A percentile compares a stretch with the other conserved stretches of the same genome.
Conservation (phyloP, 2,329 filamentous ascomycete species). For the Fusarium avenaceum region DNA sequence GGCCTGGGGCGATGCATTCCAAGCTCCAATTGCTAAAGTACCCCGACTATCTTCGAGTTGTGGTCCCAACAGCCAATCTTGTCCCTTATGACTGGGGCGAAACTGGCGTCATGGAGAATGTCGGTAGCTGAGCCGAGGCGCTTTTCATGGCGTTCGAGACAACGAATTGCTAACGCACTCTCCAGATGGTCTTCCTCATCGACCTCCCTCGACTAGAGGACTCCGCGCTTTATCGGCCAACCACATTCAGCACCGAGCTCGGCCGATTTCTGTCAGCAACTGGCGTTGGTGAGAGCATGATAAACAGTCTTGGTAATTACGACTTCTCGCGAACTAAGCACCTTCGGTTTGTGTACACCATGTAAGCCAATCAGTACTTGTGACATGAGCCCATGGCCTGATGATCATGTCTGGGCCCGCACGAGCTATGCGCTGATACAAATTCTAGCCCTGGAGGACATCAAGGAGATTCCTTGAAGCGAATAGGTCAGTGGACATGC, state of each 20-base stretch:
- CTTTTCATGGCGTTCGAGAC: conserved; percentile 27
- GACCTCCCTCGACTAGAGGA: conserved; percentile 79
- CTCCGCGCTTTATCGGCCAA: conserved; percentile 52
- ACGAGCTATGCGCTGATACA: conserved; percentile 32
- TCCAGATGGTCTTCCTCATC: conserved; percentile 85
- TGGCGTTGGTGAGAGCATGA: conserved; percentile 72
- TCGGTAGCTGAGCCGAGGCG: conserved; percentile 53
- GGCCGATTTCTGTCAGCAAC: conserved; percentile 77
- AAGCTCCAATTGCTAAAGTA: conserved; percentile 94
- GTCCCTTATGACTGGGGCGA: conserved; percentile 92
- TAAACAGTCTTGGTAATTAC: conserved; percentile 79
- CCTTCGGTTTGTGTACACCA: conserved; percentile 86
- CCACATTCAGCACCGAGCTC: conserved; percentile 76
- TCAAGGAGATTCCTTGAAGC: conserved; percentile 48
- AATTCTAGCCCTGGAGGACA: conserved; percentile 55
- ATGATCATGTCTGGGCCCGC: conserved; percentile 15
- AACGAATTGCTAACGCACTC: conserved; percentile 43
- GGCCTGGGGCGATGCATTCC: conserved; percentile 86
- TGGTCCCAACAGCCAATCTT: conserved; percentile 89
- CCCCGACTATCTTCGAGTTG: conserved; percentile 78
- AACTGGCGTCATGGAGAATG: conserved; percentile 86
- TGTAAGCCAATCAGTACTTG: conserved; percentile 65
- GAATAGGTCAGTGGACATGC: conserved; percentile 50
- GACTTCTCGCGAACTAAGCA: conserved; percentile 81
- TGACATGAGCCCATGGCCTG: conserved; percentile 11